A percentile compares a stretch with the other conserved stretches of the same genome.
These are phyloP conservation scores for Boletus reticulatus DNA, from an alignment of 768 basidiomycete genomes.

Conservation along the genomic window DNA sequence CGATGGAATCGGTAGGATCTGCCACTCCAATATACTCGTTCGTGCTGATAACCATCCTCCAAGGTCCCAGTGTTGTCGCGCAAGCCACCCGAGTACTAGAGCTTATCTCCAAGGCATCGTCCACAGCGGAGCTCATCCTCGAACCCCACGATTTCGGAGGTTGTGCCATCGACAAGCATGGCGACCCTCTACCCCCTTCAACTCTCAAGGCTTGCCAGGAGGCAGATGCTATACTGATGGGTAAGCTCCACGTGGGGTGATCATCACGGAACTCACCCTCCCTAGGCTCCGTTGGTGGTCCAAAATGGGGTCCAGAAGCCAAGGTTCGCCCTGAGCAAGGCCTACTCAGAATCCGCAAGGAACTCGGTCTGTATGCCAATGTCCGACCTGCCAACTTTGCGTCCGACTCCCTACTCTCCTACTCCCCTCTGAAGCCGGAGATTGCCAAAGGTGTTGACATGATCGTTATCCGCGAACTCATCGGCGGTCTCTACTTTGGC, in stretches of 20 bases:
- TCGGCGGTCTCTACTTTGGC: conserved; percentile 96
- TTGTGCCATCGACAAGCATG: conserved; percentile 83
- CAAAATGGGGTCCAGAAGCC: conserved; percentile 92
- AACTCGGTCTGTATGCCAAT: conserved; percentile 94
- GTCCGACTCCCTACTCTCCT: conserved; percentile 80
- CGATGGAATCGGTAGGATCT: conserved; percentile 85
- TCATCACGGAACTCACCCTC: not conserved
- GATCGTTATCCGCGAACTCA: conserved; percentile 94
- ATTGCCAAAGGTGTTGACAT: conserved; percentile 84
- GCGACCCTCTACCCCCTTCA: conserved; percentile 80
- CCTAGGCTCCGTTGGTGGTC: conserved; percentile 96
- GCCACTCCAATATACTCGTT: not conserved
- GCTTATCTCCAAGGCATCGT: conserved; percentile 57
- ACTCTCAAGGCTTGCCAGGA: conserved; percentile 88
- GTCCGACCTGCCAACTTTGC: conserved; percentile 96
- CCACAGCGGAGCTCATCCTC: conserved; percentile 70
- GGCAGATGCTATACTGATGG: conserved; percentile 96
- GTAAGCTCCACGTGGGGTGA: conserved; percentile 41
- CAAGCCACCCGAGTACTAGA: conserved; percentile 86
- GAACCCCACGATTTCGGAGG: conserved; percentile 85
- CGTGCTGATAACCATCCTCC: not conserved
- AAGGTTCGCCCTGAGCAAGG: conserved; percentile 93
- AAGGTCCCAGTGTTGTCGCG: conserved; percentile 87
- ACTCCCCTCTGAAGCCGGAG: conserved; percentile 87
- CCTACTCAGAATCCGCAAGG: conserved; percentile 84